A percentile compares a stretch with the other conserved stretches of the same genome.
phyloP scores from a whole-genome alignment of 306 rosid species.

The Rosa rugosa region DNA sequence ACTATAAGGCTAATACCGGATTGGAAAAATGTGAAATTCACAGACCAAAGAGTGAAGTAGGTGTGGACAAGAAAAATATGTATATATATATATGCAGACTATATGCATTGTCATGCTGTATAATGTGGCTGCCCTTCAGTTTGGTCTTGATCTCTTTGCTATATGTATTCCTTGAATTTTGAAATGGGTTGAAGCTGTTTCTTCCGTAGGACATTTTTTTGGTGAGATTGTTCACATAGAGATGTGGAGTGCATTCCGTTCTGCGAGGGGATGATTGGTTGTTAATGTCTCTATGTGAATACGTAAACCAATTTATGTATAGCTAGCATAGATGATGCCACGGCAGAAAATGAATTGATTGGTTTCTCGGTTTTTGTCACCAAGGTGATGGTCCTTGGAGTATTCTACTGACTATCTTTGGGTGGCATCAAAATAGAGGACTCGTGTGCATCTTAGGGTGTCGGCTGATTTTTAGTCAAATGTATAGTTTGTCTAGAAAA shows the following conservation, averaged over 20 bases:
- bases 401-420: background rate
- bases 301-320: no score
- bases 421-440: background rate
- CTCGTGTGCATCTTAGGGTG: background rate
- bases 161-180: background rate
- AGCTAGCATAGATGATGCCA: no score
- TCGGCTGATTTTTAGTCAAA: background rate
- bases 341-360: background rate
- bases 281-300: background rate
- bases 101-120: background rate
- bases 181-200: background rate
- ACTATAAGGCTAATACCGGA: background rate
- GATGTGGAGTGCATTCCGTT: background rate
- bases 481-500: background rate
- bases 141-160: background rate
- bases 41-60: background rate
- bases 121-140: background rate
- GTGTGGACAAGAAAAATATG: background rate
- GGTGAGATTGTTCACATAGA: background rate
- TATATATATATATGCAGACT: background rate
- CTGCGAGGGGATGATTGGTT: background rate
- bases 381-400: background rate
- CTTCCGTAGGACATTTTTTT: background rate
- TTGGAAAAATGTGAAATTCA: background rate
- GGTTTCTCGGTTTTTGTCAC: background rate